Evolutionary conservation across 2,329 filamentous ascomycete species (phyloP), one percentile per base, ranked within the genome.

Genomic region (Rhynchosporium graminicola): DNA sequence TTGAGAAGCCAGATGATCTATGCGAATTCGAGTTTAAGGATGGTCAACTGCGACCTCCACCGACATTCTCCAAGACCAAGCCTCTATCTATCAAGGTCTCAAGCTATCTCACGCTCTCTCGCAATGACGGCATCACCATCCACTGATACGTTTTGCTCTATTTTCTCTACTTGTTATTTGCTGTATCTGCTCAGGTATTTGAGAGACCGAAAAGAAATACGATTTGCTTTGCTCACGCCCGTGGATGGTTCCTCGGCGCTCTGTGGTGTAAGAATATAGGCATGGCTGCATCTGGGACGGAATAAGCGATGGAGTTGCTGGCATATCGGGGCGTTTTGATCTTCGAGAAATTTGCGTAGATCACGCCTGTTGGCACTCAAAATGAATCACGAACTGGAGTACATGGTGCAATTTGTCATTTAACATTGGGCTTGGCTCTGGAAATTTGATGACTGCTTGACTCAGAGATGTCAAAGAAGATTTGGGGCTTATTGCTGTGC

Each of bases 1-100:
- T 83, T 48, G 83, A 89, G 67, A 79, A 90, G 60, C 80, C 82
- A 12, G 87, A 90, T 59, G 84, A 81, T 1, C 87, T 90, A 63
- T 85, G 85, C 48, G 83, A 84, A 65, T 78, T 86, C 9, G 78
- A 80, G 13, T 81, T 83, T 71, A 87, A 87, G 70, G 83, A 87
- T 51, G 83, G 84, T 6, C 83, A 86, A 63, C 61, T 71, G 15
- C 60, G 68, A 9, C 62, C 66, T 10, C 52, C 67, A 3, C 62
- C 69, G 8, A 65, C 65, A 13, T 70, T 71, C 59, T 69, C 67
- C 15, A 72, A 70, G 36, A 68, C 62, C 15, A 65, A 66, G 47
- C 70, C 71, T 38, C 54, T 68, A 8, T 71, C 68, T n/a, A 72
- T 73, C 56, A 73, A 70, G 47, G 65, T 73, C 5, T 69, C 68